Evolutionary conservation across 2,329 filamentous ascomycete genomes (phyloP).

Genomic region (Alternaria sp.): DNA sequence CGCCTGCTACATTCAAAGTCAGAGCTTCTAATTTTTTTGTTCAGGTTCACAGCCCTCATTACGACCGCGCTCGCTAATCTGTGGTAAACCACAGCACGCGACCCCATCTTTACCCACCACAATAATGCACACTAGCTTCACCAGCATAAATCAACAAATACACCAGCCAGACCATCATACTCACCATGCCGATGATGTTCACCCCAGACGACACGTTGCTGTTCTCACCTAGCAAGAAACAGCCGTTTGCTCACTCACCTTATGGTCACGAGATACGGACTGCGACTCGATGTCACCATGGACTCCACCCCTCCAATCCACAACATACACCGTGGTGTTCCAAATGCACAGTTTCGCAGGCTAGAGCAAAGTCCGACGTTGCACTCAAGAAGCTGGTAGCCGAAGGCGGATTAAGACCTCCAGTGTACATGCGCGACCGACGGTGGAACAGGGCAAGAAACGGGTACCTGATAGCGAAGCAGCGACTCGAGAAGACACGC

Average conservation of each 20-base stretch:
- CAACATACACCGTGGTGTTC: constrained; percentile 28
- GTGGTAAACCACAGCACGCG: constrained; percentile 21
- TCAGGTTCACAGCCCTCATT: not conserved
- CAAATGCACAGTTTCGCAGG: constrained; percentile 16
- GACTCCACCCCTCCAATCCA: constrained; percentile 26
- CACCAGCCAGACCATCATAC: constrained; percentile 10
- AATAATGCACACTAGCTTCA: constrained; percentile 18
- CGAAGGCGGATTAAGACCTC: constrained; percentile 20
- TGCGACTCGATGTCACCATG: constrained; percentile 32
- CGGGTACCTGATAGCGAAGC: constrained; percentile 16
- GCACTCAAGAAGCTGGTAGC: constrained; percentile 14
- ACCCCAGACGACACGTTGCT: not conserved
- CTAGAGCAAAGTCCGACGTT: constrained; percentile 20
- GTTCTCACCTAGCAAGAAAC: not conserved
- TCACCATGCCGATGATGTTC: constrained; percentile 16
- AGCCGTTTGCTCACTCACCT: not conserved
- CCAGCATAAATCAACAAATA: constrained; percentile 14
- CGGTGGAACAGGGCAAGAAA: constrained; percentile 30
- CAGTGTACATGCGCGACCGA: constrained; percentile 18
- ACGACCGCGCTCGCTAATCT: constrained; percentile 4
- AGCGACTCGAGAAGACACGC: constrained; percentile 15
- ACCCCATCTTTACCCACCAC: constrained; percentile 7
- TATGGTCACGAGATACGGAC: constrained; percentile 15
- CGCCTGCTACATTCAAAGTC: constrained; percentile 7
- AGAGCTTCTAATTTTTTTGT: not conserved